Evolutionary conservation across 441 rosid species (phyloP).

Genomic region (Gossypium aridum): DNA sequence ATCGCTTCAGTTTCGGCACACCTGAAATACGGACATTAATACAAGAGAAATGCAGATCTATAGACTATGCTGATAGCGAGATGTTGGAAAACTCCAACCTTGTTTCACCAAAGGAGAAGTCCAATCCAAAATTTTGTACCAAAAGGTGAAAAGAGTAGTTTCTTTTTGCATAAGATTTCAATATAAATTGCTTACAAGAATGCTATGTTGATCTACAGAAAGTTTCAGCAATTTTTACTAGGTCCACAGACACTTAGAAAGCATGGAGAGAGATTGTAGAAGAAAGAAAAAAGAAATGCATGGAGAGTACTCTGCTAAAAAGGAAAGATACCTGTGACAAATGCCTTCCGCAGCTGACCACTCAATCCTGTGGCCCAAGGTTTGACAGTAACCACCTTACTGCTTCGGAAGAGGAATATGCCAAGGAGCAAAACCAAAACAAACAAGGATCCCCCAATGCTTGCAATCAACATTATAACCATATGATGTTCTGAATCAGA

Average conservation of each 20-base stretch:
- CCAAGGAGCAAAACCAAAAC: slow-evolving; percentile 35
- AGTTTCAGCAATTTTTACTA: not conserved
- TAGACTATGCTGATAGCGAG: not conserved
- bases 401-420: slow-evolving; percentile 36
- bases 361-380: slow-evolving; percentile 87
- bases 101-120: not conserved
- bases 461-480: slow-evolving; percentile 27
- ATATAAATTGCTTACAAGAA: not conserved
- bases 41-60: slow-evolving; percentile 3
- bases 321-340: slow-evolving; percentile 57
- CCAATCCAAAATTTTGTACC: not conserved
- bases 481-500: slow-evolving; percentile 27
- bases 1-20: slow-evolving; percentile 72
- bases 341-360: slow-evolving; percentile 85
- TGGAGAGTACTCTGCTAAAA: not conserved
- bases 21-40: slow-evolving; percentile 37
- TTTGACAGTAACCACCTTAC: slow-evolving; percentile 62
- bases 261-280: no score
- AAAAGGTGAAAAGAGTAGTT: not conserved
- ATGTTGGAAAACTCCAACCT: not conserved
- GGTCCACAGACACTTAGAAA: not conserved
- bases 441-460: slow-evolving; percentile 40
- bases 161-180: not conserved
- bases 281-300: not conserved
- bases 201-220: not conserved